Percentiles rank a stretch among this genome's conserved stretches.
phyloP scores from a whole-genome alignment of 2,329 filamentous ascomycete species.

The Sphaceloma murrayae region DNA sequence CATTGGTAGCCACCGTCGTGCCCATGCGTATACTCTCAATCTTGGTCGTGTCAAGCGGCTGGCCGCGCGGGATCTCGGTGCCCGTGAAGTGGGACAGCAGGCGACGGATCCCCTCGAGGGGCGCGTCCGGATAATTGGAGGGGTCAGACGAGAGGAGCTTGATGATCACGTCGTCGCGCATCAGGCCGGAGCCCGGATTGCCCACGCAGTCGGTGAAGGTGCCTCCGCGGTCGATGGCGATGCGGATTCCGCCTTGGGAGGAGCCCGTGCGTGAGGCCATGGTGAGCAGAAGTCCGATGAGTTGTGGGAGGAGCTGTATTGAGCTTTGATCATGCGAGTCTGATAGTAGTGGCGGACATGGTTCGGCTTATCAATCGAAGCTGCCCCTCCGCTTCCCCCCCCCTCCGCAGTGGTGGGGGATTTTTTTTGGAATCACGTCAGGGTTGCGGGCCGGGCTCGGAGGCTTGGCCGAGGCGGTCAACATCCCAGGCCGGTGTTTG shows the following conservation, averaged over 20 bases:
- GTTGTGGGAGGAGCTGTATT: too few relatives aligned
- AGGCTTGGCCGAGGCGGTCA: too few relatives aligned
- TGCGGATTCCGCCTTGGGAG: conserved; percentile 54
- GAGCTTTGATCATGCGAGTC: too few relatives aligned
- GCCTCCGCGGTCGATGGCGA: conserved; percentile 70
- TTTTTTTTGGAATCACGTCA: background rate
- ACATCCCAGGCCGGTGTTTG: too few relatives aligned
- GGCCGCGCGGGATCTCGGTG: conserved; percentile 66
- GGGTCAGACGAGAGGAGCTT: conserved; percentile 88
- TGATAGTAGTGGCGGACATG: too few relatives aligned
- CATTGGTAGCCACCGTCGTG: conserved; percentile 89
- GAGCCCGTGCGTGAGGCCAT: background rate
- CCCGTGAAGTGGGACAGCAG: conserved; percentile 69
- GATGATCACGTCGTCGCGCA: conserved; percentile 68
- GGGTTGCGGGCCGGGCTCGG: background rate
- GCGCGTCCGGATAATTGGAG: conserved; percentile 81
- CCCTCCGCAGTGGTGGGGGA: conserved; percentile 6
- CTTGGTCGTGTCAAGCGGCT: conserved; percentile 67
- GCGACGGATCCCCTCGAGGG: conserved; percentile 80
- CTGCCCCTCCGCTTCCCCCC: too few relatives aligned
- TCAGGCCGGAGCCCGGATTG: conserved; percentile 58
- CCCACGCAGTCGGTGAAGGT: conserved; percentile 92
- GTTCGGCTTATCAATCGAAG: background rate
- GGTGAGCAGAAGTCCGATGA: too few relatives aligned
- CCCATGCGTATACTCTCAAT: conserved; percentile 95